Conservation (phyloP, 257 asterid species). For the Echites panduratus region DNA sequence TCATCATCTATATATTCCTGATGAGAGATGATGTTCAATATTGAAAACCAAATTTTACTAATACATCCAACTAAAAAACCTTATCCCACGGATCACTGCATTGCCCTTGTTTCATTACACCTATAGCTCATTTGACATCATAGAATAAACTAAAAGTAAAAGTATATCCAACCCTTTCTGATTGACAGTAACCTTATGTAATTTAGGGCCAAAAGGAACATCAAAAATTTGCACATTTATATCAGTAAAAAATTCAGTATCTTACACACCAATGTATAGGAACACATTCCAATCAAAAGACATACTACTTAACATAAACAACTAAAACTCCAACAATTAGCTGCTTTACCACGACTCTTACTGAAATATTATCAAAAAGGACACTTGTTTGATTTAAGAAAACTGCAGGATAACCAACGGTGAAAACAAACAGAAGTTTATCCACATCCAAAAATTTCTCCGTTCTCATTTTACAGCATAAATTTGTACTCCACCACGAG, state of each 20-base stretch:
- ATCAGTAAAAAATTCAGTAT: not conserved
- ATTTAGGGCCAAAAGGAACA: not conserved
- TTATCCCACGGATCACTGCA: not conserved
- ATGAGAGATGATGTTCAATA: not conserved
- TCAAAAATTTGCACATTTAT: not conserved
- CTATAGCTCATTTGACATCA: not conserved
- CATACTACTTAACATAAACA: not conserved
- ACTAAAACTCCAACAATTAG: not conserved
- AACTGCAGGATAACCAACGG: not conserved
- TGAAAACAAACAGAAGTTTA: not conserved
- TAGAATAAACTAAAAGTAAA: not conserved
- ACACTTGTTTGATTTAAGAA: too few relatives aligned
- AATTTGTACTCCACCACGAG: not conserved
- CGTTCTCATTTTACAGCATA: not conserved
- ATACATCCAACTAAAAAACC: not conserved
- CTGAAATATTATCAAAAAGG: not conserved
- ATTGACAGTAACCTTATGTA: not conserved
- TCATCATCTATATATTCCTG: not conserved
- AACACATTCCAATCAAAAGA: not conserved
- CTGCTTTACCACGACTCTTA: not conserved
- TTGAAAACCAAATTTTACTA: not conserved
- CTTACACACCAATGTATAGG: not conserved
- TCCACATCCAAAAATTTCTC: not conserved
- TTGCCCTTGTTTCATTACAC: not conserved
- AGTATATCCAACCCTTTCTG: not conserved